A percentile compares a stretch with the other conserved stretches of the same genome.
Evolutionary conservation across 208 protist species (phyloP).

Genomic region (Phytomonas serpens): DNA sequence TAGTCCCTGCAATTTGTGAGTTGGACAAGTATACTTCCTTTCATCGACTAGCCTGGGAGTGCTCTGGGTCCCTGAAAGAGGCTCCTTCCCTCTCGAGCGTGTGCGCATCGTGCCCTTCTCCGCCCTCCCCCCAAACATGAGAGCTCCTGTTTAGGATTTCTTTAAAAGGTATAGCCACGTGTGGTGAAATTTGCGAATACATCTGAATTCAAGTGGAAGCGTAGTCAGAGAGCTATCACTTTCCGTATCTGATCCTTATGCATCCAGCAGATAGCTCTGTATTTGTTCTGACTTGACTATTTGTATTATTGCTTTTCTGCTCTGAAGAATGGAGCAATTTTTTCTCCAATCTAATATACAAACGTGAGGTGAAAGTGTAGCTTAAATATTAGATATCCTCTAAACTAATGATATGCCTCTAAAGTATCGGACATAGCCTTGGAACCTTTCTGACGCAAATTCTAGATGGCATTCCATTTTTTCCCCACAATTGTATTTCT

Average conservation of each 20-base stretch:
- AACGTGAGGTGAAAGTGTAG: neutral
- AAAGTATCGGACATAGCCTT: neutral
- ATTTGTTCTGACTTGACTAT: neutral
- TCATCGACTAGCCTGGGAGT: neutral
- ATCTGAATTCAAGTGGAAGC: neutral
- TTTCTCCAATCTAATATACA: neutral
- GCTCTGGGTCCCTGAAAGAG: neutral
- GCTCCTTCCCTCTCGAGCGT: neutral
- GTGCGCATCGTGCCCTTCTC: neutral
- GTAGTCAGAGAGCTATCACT: neutral
- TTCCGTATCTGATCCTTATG: neutral
- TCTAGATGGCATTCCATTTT: neutral
- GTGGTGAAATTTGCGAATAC: neutral
- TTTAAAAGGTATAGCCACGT: neutral
- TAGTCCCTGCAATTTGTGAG: neutral
- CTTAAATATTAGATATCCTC: neutral
- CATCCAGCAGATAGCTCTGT: neutral
- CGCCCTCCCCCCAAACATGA: neutral
- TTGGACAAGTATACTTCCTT: neutral
- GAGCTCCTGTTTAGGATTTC: neutral
- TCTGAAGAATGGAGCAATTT: neutral
- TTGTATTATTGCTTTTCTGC: neutral
- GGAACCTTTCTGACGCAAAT: neutral
- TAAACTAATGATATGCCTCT: neutral
- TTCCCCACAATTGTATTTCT: neutral